Evolutionary conservation across 306 rosid species (phyloP).

Genomic region (Ochetophila trinervis): DNA sequence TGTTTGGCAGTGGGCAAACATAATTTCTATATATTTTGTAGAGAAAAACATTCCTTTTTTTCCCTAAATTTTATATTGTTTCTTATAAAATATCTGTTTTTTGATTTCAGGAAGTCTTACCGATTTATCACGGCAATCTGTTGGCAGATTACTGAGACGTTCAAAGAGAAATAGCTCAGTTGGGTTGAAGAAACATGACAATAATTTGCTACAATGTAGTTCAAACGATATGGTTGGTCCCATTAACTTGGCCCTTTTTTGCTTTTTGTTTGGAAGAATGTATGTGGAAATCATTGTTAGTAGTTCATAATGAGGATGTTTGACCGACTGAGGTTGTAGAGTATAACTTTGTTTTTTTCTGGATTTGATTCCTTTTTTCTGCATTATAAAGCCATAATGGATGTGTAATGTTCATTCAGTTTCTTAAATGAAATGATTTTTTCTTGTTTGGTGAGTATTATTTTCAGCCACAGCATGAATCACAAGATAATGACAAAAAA

Average conservation of each 20-base stretch:
- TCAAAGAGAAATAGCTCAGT: constrained; percentile 22
- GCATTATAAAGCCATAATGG: not conserved
- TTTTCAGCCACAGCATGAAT: constrained; percentile 43
- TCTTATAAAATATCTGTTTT: not conserved
- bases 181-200: constrained; percentile 25
- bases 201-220: constrained; percentile 19
- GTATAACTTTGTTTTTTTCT: not conserved
- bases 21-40: too few relatives aligned
- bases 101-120: constrained; percentile 38
- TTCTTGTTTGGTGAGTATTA: constrained; percentile 15
- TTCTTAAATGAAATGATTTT: constrained; percentile 8
- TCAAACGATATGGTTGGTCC: constrained; percentile 28
- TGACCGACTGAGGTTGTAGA: not conserved
- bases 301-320: not conserved
- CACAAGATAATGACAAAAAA: constrained; percentile 30
- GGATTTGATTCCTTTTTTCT: not conserved
- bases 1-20: not conserved
- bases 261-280: constrained; percentile 2
- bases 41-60: too few relatives aligned
- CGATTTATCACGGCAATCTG: constrained; percentile 38
- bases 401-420: not conserved
- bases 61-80: not conserved
- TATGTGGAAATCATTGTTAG: not conserved
- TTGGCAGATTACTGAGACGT: constrained; percentile 33
- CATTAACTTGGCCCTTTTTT: constrained; percentile 1